Conservation (phyloP, 225 moss, liverwort and hornwort genomes). For the Thuidium tamariscinum region DNA sequence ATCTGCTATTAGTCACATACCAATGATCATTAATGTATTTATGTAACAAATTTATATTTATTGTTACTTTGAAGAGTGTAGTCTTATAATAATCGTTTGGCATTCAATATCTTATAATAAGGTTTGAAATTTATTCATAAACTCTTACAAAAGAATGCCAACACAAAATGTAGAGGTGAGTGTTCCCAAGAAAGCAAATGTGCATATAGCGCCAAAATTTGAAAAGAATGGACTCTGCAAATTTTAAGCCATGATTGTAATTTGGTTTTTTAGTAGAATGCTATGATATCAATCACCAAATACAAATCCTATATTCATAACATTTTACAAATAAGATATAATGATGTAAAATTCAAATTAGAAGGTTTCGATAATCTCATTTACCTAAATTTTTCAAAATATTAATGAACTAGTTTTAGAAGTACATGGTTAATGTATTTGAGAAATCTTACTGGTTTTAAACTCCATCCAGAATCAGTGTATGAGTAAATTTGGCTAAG, state of each 20-base stretch:
- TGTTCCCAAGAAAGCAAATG: constrained; percentile 69
- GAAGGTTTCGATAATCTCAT: neutral
- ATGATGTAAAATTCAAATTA: too few species aligned
- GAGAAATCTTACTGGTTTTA: constrained; percentile 44
- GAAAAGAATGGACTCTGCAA: constrained; percentile 65
- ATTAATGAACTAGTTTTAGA: neutral
- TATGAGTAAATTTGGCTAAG: neutral
- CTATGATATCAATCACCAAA: neutral
- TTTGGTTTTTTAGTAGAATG: too few species aligned
- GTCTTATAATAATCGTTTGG: neutral
- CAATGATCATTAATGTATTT: neutral
- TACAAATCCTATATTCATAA: too few species aligned
- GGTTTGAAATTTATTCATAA: neutral
- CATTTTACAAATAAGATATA: too few species aligned
- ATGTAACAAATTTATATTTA: neutral
- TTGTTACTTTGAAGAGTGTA: neutral
- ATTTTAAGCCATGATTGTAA: too few species aligned
- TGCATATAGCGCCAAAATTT: constrained; percentile 87
- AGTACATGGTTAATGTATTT: neutral
- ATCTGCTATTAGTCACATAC: constrained; percentile 2
- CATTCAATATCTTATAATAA: neutral
- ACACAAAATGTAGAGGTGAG: constrained; percentile 55
- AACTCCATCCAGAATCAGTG: constrained; percentile 93
- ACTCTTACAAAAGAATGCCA: constrained; percentile 57
- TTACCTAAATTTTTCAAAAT: neutral